Conservation (phyloP, 2,329 filamentous ascomycete species). For the Pseudogymnoascus sp. region DNA sequence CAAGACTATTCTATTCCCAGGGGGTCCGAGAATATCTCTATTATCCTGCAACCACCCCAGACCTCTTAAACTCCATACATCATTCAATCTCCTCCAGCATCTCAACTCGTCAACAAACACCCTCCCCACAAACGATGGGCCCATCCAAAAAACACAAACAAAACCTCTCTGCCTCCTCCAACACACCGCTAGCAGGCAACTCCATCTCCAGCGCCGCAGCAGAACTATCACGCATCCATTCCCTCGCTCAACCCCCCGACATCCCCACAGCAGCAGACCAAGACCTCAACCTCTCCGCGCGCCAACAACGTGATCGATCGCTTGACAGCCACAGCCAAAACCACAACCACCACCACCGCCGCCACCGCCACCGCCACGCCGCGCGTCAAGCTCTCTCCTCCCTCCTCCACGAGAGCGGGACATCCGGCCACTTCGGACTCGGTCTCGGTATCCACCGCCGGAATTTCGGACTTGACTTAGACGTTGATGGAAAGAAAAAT, state of each 20-base stretch:
- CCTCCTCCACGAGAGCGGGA: background rate
- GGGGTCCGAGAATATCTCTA: background rate
- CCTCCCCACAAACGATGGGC: background rate
- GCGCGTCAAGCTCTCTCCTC: background rate
- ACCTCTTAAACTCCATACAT: background rate
- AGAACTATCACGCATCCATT: background rate
- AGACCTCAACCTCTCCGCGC: background rate
- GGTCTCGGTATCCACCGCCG: background rate
- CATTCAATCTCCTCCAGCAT: too few relatives aligned
- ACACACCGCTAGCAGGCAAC: background rate
- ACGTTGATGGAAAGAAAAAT: background rate
- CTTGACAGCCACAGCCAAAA: background rate
- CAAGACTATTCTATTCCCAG: background rate
- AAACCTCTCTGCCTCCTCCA: background rate
- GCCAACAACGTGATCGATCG: background rate
- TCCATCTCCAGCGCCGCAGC: background rate
- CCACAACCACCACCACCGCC: background rate
- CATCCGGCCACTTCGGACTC: background rate
- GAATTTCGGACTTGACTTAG: background rate
- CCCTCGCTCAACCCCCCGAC: background rate
- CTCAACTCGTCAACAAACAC: background rate
- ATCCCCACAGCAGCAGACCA: background rate
- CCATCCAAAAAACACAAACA: background rate
- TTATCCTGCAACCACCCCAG: background rate
- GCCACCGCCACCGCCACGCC: background rate